Evolutionary conservation across 148 eudicot genomes (phyloP).

Genomic region (Camellia granthamiana): DNA sequence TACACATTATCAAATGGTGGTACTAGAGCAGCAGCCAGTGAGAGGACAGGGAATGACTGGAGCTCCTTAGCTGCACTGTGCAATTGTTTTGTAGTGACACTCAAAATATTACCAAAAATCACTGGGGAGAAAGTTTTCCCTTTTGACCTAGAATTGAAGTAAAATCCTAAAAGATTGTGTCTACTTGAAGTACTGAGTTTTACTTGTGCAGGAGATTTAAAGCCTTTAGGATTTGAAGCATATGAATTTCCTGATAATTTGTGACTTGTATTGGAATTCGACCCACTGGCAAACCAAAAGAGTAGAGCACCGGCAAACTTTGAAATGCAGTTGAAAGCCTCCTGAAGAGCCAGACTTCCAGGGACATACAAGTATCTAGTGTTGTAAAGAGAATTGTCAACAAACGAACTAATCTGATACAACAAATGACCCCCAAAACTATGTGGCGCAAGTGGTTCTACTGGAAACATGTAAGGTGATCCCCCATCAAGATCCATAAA

Average conservation of each 20-base stretch:
- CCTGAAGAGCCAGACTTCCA: slow-evolving; percentile 43
- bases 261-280: slow-evolving; percentile 30
- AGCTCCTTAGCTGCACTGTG: slow-evolving; percentile 35
- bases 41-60: slow-evolving; percentile 45
- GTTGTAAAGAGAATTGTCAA: slow-evolving; percentile 41
- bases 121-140: slow-evolving; percentile 25
- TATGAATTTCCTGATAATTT: slow-evolving; percentile 24
- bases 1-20: slow-evolving; percentile 60
- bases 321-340: slow-evolving; percentile 49
- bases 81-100: slow-evolving; percentile 40
- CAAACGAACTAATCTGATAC: slow-evolving; percentile 36
- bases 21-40: slow-evolving; percentile 59
- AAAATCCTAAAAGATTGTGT: slow-evolving; percentile 26
- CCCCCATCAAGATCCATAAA: slow-evolving; percentile 44
- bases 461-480: slow-evolving; percentile 35
- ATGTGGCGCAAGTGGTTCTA: slow-evolving; percentile 45
- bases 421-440: slow-evolving; percentile 32
- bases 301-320: slow-evolving; percentile 53
- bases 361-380: slow-evolving; percentile 38
- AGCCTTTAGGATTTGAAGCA: slow-evolving; percentile 20
- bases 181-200: slow-evolving; percentile 25
- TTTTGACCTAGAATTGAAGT: slow-evolving; percentile 24
- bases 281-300: slow-evolving; percentile 46
- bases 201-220: slow-evolving; percentile 27
- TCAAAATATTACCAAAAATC: slow-evolving; percentile 37